Evolutionary conservation across 2,329 filamentous ascomycete genomes (phyloP).

Genomic region (Cytospora chrysosperma): DNA sequence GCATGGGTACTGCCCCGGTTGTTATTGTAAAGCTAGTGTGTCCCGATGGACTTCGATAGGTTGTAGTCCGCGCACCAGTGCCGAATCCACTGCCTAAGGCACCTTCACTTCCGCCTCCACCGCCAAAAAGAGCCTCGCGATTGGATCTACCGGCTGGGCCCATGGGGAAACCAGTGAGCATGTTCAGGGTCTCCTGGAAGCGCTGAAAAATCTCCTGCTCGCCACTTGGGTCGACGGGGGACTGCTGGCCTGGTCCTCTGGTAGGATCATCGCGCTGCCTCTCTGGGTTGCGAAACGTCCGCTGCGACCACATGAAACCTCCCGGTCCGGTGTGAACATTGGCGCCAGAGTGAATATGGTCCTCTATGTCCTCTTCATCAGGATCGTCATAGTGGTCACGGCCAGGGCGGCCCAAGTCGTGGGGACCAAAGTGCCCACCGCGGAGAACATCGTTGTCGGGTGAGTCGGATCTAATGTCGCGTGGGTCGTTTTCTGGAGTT

Average conservation of each 20-base stretch:
- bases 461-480: constrained; percentile 38
- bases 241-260: background rate
- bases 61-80: constrained; percentile 15
- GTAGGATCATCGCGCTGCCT: constrained; percentile 3
- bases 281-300: constrained; percentile 28
- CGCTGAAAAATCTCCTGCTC: constrained; percentile 41
- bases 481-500: constrained; percentile 60
- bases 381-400: constrained; percentile 42
- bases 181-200: constrained; percentile 39
- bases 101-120: background rate
- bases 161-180: constrained; percentile 40
- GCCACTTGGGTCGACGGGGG: constrained; percentile 29
- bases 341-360: constrained; percentile 34
- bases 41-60: constrained; percentile 11
- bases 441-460: constrained; percentile 23
- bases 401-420: constrained; percentile 23
- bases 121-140: background rate
- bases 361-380: constrained; percentile 55
- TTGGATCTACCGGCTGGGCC: constrained; percentile 25
- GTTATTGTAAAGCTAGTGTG: constrained; percentile 22
- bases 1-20: constrained; percentile 14
- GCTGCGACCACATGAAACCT: constrained; percentile 42
- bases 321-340: constrained; percentile 38
- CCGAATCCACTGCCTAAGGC: background rate
- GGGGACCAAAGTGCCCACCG: background rate